Base-by-base conservation (phyloP, 768 basidiomycete genomes). In the Suillus ampliporus region DNA sequence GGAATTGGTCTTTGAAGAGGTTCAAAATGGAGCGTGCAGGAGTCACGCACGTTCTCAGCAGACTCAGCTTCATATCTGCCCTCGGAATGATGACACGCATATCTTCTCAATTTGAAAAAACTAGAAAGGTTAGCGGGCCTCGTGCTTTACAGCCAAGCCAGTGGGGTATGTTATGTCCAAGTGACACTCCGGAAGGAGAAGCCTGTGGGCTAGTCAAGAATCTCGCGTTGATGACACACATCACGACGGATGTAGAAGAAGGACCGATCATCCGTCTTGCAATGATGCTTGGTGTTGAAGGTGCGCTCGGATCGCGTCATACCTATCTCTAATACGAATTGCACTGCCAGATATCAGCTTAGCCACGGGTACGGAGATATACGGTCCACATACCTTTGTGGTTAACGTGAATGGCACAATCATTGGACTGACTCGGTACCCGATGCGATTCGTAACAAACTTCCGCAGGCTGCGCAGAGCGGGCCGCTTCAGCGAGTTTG, bases 31-130 rank as follows among this genome's bases (percentile, higher is more conserved):
- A 99, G 73, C 88, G 97, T 38, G 97, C 97, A 0, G 97, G 97
- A 37, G 95, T 99, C 51, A 99, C 97, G 0, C 97, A 99, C 73
- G 97, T 99, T 66, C 86, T 99, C 28, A 95, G 92, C 70, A 89
- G 97, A 46, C 80, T 99, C 57, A 93, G 91, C 72, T 99, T 97
- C 82, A 97, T 99, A 74, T 92, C 94, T 61, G 97, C 97, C 1
- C 83, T 99, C 17, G 97, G 97, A 17, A 99, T 99, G 97, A 99
- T 99, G 97, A 99, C 97, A 10, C 90, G 97, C 26, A 99, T 99
- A 67, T 91, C 93, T 13, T 97, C 94, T 23, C 97, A 99, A 78
- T 99, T 99, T 73, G 97, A 99, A 77, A 99, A 99, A 84, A 99
- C 97, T 23, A 83, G 97, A 62, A 99, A 99, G 76, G 97, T 99